phyloP scores from a whole-genome alignment of 2,329 filamentous ascomycete species.

The Sarocladiaceae sp. region DNA sequence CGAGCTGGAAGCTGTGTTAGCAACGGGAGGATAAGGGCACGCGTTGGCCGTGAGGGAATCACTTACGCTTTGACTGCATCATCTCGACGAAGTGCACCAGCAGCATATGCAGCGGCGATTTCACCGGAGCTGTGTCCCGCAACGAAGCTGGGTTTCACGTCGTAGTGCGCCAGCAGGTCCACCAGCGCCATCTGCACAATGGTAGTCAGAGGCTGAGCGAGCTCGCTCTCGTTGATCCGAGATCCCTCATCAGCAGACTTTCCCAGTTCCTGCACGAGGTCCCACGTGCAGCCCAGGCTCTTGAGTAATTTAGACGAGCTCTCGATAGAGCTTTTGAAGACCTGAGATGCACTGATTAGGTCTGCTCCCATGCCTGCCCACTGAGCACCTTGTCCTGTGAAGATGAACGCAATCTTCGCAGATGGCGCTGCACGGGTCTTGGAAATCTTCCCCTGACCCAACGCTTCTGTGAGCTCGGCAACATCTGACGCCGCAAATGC shows the following conservation, averaged over 20 bases:
- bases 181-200: conserved; percentile 44
- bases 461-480: conserved; percentile 26
- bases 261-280: too few relatives aligned
- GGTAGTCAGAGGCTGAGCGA: conserved; percentile 38
- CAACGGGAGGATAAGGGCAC: too few relatives aligned
- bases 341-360: conserved; percentile 5
- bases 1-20: too few relatives aligned
- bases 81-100: conserved; percentile 34
- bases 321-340: neutral
- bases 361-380: conserved; percentile 13
- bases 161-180: conserved; percentile 38
- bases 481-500: conserved; percentile 31
- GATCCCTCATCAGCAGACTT: neutral
- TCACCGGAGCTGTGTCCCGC: conserved; percentile 45
- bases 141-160: conserved; percentile 33
- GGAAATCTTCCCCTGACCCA: conserved; percentile 18
- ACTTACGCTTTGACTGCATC: conserved; percentile 41
- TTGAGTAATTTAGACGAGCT: too few relatives aligned
- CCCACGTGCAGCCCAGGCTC: too few relatives aligned
- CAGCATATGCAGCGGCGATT: conserved; percentile 41
- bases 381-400: conserved; percentile 28
- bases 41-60: conserved; percentile 46
- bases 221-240: conserved; percentile 19
- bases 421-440: conserved; percentile 22
- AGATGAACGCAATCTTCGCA: conserved; percentile 15